Percentiles rank a stretch among this genome's conserved stretches.
These are phyloP conservation scores for Smittium culicis DNA, from an alignment of 371 early-diverging fungal species.

Conservation along the genomic window DNA sequence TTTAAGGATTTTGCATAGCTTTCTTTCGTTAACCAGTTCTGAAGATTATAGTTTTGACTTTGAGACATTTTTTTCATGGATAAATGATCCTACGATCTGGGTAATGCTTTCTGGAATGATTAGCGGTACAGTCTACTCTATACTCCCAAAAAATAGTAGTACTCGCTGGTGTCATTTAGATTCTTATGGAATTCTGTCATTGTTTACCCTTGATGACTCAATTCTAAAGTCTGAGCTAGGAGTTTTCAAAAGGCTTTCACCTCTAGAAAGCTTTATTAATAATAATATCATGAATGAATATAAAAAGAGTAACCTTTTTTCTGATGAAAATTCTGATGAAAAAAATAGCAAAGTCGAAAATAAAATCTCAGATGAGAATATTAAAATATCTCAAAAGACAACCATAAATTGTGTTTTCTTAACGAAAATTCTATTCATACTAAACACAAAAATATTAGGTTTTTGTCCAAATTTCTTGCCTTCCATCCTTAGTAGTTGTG, in stretches of 20 bases:
- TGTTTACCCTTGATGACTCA: neutral
- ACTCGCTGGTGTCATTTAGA: neutral
- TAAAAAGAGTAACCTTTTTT: neutral
- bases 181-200: neutral
- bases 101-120: slow-evolving; percentile 4
- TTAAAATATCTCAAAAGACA: neutral
- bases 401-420: neutral
- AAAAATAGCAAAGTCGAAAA: neutral
- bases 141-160: neutral
- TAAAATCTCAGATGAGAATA: neutral
- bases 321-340: neutral
- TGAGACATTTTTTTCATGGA: neutral
- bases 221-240: neutral
- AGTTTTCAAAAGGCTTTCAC: neutral
- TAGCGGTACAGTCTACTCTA: neutral
- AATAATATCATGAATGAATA: neutral
- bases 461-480: neutral
- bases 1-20: neutral
- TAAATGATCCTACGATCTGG: slow-evolving; percentile 1
- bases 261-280: neutral
- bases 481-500: neutral
- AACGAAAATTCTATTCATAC: neutral
- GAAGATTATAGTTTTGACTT: neutral
- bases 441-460: neutral
- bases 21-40: neutral